A percentile compares a stretch with the other conserved stretches of the same genome.
Conservation (phyloP, 108 stramenopile species). For the Bacterosira constricta region DNA sequence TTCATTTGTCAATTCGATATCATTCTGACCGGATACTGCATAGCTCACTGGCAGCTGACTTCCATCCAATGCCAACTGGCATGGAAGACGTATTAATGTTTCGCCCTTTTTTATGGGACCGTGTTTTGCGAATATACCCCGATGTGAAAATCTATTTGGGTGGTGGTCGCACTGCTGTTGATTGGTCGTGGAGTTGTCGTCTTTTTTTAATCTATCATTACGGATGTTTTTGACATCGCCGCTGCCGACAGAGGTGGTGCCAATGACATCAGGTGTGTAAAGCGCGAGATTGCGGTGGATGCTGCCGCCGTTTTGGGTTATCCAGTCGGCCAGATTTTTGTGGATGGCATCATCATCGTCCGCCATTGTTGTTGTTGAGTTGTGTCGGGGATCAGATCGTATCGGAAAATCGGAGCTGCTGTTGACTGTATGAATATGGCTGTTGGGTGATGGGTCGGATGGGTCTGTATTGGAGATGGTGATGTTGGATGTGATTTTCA, state of each 20-base stretch:
- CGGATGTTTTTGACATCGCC: not conserved
- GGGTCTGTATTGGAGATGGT: too few relatives aligned
- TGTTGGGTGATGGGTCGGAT: too few relatives aligned
- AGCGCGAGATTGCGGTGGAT: constrained; percentile 33
- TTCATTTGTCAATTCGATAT: not conserved
- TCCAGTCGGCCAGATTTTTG: constrained; percentile 32
- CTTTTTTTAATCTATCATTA: not conserved
- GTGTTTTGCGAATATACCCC: constrained; percentile 63
- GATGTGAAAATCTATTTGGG: constrained; percentile 11
- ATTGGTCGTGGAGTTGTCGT: not conserved
- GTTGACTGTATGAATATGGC: too few relatives aligned
- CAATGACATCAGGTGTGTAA: constrained; percentile 7
- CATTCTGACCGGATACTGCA: too few relatives aligned
- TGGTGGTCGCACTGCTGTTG: not conserved
- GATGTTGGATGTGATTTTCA: too few relatives aligned
- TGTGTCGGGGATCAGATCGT: too few relatives aligned
- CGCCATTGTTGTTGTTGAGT: not conserved
- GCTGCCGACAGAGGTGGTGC: not conserved
- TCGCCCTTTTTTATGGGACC: constrained; percentile 63
- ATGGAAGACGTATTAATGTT: constrained; percentile 69
- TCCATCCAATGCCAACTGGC: constrained; percentile 56
- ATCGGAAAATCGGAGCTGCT: too few relatives aligned
- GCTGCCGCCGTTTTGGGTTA: constrained; percentile 24
- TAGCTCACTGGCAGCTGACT: constrained; percentile 38
- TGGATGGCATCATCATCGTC: constrained; percentile 13